A percentile compares a stretch with the other conserved stretches of the same genome.
phyloP scores from a whole-genome alignment of 768 basidiomycete species.

The Leucosporidium scottii region DNA sequence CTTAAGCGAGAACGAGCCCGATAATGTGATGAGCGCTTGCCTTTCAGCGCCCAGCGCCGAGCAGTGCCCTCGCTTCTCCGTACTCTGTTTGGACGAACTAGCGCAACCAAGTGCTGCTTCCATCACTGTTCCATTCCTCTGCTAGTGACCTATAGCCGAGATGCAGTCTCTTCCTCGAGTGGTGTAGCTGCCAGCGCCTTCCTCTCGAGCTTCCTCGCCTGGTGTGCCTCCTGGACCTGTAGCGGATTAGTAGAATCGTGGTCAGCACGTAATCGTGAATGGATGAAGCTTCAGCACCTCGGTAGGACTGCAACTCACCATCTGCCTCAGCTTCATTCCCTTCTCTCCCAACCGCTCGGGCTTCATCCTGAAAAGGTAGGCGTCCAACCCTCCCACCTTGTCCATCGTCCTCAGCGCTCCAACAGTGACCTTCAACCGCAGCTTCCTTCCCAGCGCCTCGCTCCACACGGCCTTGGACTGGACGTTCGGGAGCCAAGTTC shows the following conservation, averaged over 20 bases:
- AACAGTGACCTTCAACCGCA: constrained; percentile 66
- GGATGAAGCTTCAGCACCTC: too few species aligned
- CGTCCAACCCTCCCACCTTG: constrained; percentile 74
- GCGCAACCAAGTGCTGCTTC: too few species aligned
- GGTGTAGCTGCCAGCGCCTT: too few species aligned
- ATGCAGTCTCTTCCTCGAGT: too few species aligned
- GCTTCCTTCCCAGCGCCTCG: constrained; percentile 53
- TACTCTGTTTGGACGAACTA: too few species aligned
- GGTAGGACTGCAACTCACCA: constrained; percentile 2
- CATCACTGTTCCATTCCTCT: too few species aligned
- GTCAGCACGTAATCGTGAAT: not conserved
- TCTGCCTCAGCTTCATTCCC: constrained; percentile 27
- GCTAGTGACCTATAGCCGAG: too few species aligned
- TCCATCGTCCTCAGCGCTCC: constrained; percentile 72
- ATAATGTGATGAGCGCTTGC: too few species aligned
- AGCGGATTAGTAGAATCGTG: not conserved
- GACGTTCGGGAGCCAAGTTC: constrained; percentile 82
- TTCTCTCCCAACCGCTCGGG: constrained; percentile 28
- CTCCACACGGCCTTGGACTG: constrained; percentile 68
- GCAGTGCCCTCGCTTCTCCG: too few species aligned
- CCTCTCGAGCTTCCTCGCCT: not conserved
- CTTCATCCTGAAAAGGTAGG: constrained; percentile 51
- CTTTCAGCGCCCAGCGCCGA: too few species aligned
- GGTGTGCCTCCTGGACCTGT: constrained; percentile 20
- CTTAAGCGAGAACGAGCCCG: too few species aligned